Percentiles rank a stretch among this genome's conserved stretches.
Evolutionary conservation across 257 asterid species (phyloP).

Genomic region (Datura wrightii): DNA sequence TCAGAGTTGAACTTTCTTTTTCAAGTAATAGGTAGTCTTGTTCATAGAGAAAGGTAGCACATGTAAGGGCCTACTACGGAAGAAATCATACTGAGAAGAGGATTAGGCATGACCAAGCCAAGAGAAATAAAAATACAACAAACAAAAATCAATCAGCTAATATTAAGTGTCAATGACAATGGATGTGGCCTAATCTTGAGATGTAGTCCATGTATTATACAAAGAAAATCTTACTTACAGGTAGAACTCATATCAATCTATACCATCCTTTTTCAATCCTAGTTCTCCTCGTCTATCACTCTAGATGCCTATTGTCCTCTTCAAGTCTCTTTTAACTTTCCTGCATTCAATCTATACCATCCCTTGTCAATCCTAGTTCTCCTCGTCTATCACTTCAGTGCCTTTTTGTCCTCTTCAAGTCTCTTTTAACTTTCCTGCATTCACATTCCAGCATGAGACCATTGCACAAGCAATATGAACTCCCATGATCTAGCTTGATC

Average conservation of each 20-base stretch:
- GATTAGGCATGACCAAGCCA: not conserved
- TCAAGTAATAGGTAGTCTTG: not conserved
- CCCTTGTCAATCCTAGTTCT: slow-evolving; percentile 4
- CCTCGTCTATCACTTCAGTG: not conserved
- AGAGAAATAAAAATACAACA: not conserved
- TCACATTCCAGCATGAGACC: not conserved
- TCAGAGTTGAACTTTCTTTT: not conserved
- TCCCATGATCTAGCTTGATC: not conserved
- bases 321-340: not conserved
- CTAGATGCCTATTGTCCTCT: not conserved
- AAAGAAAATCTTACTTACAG: not conserved
- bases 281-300: not conserved
- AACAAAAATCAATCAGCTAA: not conserved
- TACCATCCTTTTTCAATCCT: slow-evolving; percentile 16
- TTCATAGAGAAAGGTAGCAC: not conserved
- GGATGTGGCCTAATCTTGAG: not conserved
- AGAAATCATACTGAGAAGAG: slow-evolving; percentile 11
- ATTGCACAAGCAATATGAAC: not conserved
- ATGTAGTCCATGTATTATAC: not conserved
- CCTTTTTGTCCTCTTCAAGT: not conserved
- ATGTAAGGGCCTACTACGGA: not conserved
- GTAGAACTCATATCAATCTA: not conserved
- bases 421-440: not conserved
- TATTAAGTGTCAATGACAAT: slow-evolving; percentile 18
- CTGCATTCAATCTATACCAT: slow-evolving; percentile 15